Percentiles rank a stretch among this genome's conserved stretches.
phyloP scores from a whole-genome alignment of 1,284 basidiomycete genomes.

The Cyathus olla region DNA sequence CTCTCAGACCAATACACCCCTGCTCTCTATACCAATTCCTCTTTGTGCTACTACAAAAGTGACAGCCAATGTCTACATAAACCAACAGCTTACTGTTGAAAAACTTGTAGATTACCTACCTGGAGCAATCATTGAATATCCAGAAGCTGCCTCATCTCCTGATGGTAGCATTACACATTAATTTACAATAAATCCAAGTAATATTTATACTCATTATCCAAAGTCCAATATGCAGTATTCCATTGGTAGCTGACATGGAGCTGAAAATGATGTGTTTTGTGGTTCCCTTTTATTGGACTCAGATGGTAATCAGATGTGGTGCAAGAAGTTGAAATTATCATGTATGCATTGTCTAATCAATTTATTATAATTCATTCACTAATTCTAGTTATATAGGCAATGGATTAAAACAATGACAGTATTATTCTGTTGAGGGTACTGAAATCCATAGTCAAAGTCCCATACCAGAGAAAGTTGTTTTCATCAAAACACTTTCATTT shows the following conservation, averaged over 20 bases:
- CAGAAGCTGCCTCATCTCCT: neutral
- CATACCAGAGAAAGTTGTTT: conserved; percentile 18
- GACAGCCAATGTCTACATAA: neutral
- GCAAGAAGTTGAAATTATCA: neutral
- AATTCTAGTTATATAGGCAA: conserved; percentile 3
- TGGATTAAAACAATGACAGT: conserved; percentile 8
- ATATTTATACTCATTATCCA: conserved; percentile 16
- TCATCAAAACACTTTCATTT: conserved; percentile 23
- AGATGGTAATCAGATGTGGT: neutral
- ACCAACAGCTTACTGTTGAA: conserved; percentile 7
- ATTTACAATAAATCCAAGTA: conserved; percentile 10
- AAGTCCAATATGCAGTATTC: conserved; percentile 25
- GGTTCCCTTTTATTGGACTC: neutral
- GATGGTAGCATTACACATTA: neutral
- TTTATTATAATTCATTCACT: neutral
- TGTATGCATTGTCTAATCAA: neutral
- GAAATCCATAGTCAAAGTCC: neutral
- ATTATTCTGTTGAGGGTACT: neutral
- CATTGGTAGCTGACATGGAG: conserved; percentile 19
- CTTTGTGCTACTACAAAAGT: neutral
- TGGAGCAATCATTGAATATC: conserved; percentile 3
- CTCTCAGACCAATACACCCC: neutral
- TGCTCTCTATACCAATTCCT: neutral
- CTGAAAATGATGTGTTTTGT: conserved; percentile 9
- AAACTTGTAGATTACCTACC: neutral